A percentile compares a stretch with the other conserved stretches of the same genome.
These are phyloP conservation scores for Fusarium albosuccineum DNA, from an alignment of 2,329 filamentous ascomycete genomes.

Conservation along the genomic window DNA sequence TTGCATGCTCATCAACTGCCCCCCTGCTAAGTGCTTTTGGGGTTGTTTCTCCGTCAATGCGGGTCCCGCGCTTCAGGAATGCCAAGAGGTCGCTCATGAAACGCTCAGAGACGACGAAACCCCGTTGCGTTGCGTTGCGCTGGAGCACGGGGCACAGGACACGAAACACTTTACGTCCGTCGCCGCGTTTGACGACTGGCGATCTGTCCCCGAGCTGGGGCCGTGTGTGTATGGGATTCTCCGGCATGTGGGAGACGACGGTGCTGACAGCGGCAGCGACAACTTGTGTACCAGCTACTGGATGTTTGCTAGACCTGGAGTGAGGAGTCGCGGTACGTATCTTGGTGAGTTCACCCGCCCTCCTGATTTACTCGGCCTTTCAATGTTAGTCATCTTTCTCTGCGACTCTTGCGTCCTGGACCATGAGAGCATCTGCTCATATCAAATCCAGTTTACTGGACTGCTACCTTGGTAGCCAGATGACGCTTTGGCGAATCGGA, in stretches of 20 bases:
- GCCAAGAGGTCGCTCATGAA: conserved; percentile 39
- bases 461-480: too few species aligned
- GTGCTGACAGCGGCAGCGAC: too few species aligned
- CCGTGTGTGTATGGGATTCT: conserved; percentile 15
- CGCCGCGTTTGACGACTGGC: conserved; percentile 38
- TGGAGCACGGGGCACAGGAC: conserved; percentile 29
- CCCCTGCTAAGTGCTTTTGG: background rate
- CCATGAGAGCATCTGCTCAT: background rate
- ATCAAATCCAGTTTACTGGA: too few species aligned
- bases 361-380: background rate
- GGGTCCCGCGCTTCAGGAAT: conserved; percentile 32
- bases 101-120: conserved; percentile 35
- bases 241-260: conserved; percentile 9
- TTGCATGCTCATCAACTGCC: background rate
- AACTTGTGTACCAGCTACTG: too few species aligned
- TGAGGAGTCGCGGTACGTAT: too few species aligned
- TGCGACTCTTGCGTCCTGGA: too few species aligned
- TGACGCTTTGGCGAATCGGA: conserved; percentile 4
- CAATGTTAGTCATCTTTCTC: background rate
- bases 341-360: too few species aligned
- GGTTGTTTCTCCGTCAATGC: conserved; percentile 38
- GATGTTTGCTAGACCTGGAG: too few species aligned
- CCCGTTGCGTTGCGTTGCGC: background rate
- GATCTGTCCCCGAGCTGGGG: conserved; percentile 20
- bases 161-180: conserved; percentile 32